These are phyloP conservation scores for Pestalotiopsis fici DNA, from an alignment of 2,329 filamentous ascomycete species.

Conservation along the genomic window DNA sequence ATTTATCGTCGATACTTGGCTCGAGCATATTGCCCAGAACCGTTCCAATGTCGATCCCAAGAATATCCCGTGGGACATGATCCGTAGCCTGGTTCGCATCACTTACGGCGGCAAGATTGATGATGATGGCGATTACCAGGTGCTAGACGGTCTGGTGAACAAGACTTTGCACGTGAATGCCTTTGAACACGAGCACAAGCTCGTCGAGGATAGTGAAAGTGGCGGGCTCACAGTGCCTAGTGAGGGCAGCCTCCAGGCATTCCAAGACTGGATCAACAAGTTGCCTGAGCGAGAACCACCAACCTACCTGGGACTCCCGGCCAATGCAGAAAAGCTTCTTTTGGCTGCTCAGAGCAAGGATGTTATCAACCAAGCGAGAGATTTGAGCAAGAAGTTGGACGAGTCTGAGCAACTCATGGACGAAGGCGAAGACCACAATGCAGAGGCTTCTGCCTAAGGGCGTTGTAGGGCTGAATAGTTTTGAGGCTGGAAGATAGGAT, in stretches of 20 bases:
- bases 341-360: constrained; percentile 84
- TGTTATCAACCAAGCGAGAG: constrained; percentile 81
- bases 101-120: constrained; percentile 99
- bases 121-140: constrained; percentile 78
- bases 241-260: constrained; percentile 81
- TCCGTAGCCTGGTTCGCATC: constrained; percentile 85
- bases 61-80: constrained; percentile 96
- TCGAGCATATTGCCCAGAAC: constrained; percentile 78
- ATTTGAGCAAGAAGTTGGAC: constrained; percentile 84
- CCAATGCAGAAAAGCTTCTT: constrained; percentile 94
- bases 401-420: constrained; percentile 90
- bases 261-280: constrained; percentile 86
- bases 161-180: constrained; percentile 82
- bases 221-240: constrained; percentile 73
- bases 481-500: not conserved
- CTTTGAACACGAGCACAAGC: constrained; percentile 89
- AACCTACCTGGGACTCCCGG: constrained; percentile 89
- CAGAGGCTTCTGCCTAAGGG: not conserved
- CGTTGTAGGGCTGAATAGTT: not conserved
- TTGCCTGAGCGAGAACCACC: constrained; percentile 95
- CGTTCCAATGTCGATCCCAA: constrained; percentile 91
- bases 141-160: constrained; percentile 72
- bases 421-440: constrained; percentile 40
- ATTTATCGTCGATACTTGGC: constrained; percentile 94
- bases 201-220: constrained; percentile 66